phyloP scores from a whole-genome alignment of 2,329 filamentous ascomycete species.

The Pseudogymnoascus sp. region DNA sequence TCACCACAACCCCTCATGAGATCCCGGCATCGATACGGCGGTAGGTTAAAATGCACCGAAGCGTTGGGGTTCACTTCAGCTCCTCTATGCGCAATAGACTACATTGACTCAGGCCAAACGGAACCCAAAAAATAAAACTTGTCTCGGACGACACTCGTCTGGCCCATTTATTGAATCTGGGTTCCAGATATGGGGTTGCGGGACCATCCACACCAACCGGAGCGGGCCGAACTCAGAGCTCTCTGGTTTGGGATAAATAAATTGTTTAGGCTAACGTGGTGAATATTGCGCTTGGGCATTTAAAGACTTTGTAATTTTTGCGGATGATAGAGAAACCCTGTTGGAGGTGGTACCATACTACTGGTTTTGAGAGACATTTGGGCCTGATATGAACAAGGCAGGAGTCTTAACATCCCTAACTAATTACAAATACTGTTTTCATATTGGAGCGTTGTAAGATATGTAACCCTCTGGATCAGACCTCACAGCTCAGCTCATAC shows the following conservation, averaged over 20 bases:
- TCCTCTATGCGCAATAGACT: neutral
- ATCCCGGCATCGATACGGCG: neutral
- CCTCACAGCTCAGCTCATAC: no score
- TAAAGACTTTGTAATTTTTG: no score
- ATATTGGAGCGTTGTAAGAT: neutral
- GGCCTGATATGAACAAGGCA: no score
- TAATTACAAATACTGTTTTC: no score
- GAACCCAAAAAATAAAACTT: neutral
- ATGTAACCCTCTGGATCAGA: neutral
- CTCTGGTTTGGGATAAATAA: neutral
- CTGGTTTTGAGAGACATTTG: no score
- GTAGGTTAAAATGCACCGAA: neutral
- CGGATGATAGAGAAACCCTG: no score
- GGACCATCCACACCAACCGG: neutral
- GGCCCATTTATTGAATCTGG: neutral
- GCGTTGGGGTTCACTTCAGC: neutral
- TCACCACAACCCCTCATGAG: neutral
- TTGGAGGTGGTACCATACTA: no score
- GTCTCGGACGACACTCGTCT: neutral
- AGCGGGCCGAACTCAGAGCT: neutral
- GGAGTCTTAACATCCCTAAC: no score
- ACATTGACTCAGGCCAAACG: neutral
- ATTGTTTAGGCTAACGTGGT: neutral
- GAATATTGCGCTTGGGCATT: no score
- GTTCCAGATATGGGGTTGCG: neutral